Percentiles rank a stretch among this genome's conserved stretches.
phyloP scores from a whole-genome alignment of 768 basidiomycete genomes.

The Boletales sp. region DNA sequence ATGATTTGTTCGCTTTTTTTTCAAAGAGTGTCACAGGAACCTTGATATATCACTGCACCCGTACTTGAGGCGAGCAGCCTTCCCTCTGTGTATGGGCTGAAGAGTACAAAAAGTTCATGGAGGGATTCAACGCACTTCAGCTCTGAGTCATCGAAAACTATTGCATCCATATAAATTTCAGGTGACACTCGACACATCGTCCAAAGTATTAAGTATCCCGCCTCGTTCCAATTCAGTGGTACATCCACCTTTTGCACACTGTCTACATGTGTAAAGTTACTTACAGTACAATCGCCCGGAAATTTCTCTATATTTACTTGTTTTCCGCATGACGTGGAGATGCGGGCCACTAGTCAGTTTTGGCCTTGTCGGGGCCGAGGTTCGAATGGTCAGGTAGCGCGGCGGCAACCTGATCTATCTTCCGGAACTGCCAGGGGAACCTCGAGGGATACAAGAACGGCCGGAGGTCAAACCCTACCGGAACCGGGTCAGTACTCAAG shows the following conservation, averaged over 20 bases:
- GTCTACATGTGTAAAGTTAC: background rate
- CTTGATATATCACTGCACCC: too few species aligned
- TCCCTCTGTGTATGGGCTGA: too few species aligned
- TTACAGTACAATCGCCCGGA: slow-evolving; percentile 9
- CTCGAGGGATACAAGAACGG: slow-evolving; percentile 95
- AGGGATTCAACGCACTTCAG: too few species aligned
- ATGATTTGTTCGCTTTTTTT: too few species aligned
- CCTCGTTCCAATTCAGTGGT: slow-evolving; percentile 6
- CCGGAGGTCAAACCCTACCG: slow-evolving; percentile 84
- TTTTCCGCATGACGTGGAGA: background rate
- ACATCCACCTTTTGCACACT: background rate
- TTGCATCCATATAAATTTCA: too few species aligned
- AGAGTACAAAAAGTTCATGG: too few species aligned
- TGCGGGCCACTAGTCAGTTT: slow-evolving; percentile 39
- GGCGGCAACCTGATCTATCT: slow-evolving; percentile 86
- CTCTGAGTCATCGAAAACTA: too few species aligned
- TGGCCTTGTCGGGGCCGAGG: slow-evolving; percentile 38
- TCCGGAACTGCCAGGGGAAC: slow-evolving; percentile 96
- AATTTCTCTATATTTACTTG: background rate
- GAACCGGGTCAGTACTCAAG: slow-evolving; percentile 1
- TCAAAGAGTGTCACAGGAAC: too few species aligned
- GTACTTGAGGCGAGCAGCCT: too few species aligned
- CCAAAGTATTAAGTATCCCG: too few species aligned
- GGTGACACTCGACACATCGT: too few species aligned
- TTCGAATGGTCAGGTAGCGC: slow-evolving; percentile 68